These are phyloP conservation scores for Thielaviopsis punctulata DNA, from an alignment of 2,329 filamentous ascomycete genomes.

Conservation along the genomic window DNA sequence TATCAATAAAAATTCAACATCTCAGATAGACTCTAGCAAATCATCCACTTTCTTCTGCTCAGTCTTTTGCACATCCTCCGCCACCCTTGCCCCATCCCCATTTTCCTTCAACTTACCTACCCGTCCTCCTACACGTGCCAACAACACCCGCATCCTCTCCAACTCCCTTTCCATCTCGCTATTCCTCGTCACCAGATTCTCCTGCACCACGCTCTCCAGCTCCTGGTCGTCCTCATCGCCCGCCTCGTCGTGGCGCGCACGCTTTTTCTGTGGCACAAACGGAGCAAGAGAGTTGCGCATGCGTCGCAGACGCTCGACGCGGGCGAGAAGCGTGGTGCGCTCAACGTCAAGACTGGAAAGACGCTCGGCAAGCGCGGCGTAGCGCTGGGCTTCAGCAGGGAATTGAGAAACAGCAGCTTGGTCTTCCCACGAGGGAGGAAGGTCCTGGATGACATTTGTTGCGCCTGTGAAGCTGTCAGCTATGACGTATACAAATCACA, in stretches of 20 bases:
- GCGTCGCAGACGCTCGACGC: slow-evolving; percentile 29
- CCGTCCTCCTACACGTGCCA: slow-evolving; percentile 39
- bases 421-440: not conserved
- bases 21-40: slow-evolving; percentile 1
- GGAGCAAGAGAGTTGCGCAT: slow-evolving; percentile 35
- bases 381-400: not conserved
- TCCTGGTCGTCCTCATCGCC: slow-evolving; percentile 12
- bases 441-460: not conserved
- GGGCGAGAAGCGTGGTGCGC: slow-evolving; percentile 20
- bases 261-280: slow-evolving; percentile 18
- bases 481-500: not conserved
- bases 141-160: slow-evolving; percentile 45
- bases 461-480: slow-evolving; percentile 24
- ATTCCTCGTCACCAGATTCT: slow-evolving; percentile 48
- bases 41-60: slow-evolving; percentile 6
- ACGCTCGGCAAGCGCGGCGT: slow-evolving; percentile 21
- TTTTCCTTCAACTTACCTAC: slow-evolving; percentile 23
- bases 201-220: slow-evolving; percentile 32
- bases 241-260: slow-evolving; percentile 5
- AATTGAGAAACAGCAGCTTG: not conserved
- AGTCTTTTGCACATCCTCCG: not conserved
- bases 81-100: not conserved
- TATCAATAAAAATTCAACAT: not conserved
- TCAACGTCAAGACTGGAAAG: slow-evolving; percentile 28
- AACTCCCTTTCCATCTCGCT: slow-evolving; percentile 49